Evolutionary conservation across 495 filamentous ascomycete genomes (phyloP), one percentile per base, ranked within the genome.

Genomic region (Pseudomonodictys pantanalensis): DNA sequence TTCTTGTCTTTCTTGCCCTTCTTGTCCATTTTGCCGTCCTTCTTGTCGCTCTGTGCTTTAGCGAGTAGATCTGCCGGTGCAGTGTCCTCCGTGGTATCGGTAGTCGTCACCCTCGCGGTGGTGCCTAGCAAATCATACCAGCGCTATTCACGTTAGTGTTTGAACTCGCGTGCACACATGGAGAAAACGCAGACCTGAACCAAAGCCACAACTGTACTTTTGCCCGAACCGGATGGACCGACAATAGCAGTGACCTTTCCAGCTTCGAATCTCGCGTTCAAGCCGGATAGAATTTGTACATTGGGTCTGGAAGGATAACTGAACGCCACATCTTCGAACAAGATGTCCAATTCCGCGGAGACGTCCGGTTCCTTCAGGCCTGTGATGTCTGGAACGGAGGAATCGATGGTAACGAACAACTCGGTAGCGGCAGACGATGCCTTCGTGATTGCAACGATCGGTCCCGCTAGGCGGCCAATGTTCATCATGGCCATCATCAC

Each of bases 191-290:
- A 32, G 11, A 23, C n/a, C 48, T 26, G 51, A 5, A 54, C 8
- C n/a, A 71, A 58, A 33, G 52, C 39, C 1, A 70, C 69, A 28
- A 71, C 56, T 6, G 70, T 71, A 29, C 56, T 65, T 44, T 72
- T 72, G 1, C 70, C 70, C 10, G 69, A 71, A 8, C 70, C 70
- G 1, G 64, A 68, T 8, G 69, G 62, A 1, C 70, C 70, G 5
- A 72, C 69, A 10, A 72, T 65, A 8, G 70, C 70, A 3, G 70
- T 71, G 2, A 60, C 51, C 38, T 69, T 72, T 1, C 69, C 69
- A n/a, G 61, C 56, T 44, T 51, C 45, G 44, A 72, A 69, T 1
- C 20, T 32, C 5, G 65, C 9, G 18, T 42, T 46, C 1, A 72
- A 9, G 11, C 58, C 41, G 35, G 65, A 44, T 4, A 72, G 61